Conservation (phyloP, 23 red algal genomes). For the Chondrus crispus region DNA sequence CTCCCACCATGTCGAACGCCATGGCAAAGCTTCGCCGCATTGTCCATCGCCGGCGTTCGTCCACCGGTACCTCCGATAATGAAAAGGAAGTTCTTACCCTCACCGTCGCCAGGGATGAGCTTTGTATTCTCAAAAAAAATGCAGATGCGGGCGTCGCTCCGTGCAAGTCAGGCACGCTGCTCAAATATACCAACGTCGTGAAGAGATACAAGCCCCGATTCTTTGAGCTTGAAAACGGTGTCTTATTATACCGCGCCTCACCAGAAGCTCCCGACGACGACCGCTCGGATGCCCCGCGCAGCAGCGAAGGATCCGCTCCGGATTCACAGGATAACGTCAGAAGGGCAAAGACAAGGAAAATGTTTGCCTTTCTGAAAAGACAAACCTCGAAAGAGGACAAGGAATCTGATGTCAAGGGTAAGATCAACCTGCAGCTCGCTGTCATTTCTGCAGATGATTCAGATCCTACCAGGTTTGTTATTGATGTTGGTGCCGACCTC, state of each 20-base stretch:
- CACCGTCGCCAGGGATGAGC: slow-evolving; percentile 43
- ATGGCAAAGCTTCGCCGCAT: slow-evolving; percentile 20
- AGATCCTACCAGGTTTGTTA: slow-evolving; percentile 75
- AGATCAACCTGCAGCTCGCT: slow-evolving; percentile 80
- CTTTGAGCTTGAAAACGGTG: slow-evolving; percentile 41
- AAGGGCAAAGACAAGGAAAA: neutral
- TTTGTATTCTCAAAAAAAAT: slow-evolving; percentile 9
- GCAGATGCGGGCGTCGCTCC: slow-evolving; percentile 22
- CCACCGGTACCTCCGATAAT: neutral
- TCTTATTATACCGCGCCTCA: slow-evolving; percentile 13
- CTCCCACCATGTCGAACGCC: no score
- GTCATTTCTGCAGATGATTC: slow-evolving; percentile 79
- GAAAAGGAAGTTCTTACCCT: slow-evolving; percentile 14
- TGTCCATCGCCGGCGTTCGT: slow-evolving; percentile 42
- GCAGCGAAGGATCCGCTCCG: neutral
- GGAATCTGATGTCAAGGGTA: slow-evolving; percentile 59
- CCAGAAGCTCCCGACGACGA: neutral
- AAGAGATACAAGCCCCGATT: slow-evolving; percentile 50
- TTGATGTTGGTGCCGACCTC: slow-evolving; percentile 85
- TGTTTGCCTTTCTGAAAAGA: slow-evolving; percentile 19
- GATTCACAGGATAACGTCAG: neutral
- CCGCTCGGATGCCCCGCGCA: neutral
- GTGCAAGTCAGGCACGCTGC: slow-evolving; percentile 30
- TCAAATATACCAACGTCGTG: slow-evolving; percentile 66
- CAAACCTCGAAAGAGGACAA: slow-evolving; percentile 33